Percentiles rank a stretch among this genome's conserved stretches.
phyloP scores from a whole-genome alignment of 805 yeast genomes.

The Isabelozyma rhagii region DNA sequence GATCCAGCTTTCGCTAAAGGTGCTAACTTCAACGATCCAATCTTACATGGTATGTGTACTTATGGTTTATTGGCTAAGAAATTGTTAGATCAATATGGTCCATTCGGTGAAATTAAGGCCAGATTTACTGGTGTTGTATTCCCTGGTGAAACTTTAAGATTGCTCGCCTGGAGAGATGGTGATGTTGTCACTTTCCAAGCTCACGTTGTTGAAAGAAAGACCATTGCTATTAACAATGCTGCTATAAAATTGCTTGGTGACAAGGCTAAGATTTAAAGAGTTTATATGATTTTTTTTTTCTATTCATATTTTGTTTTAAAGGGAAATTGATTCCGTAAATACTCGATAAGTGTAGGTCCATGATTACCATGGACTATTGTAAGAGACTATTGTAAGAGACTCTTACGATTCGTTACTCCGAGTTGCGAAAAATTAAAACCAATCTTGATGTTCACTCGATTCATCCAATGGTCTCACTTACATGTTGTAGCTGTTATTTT shows the following conservation, averaged over 20 bases:
- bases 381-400: no score
- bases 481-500: no score
- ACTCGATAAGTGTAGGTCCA: neutral
- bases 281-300: neutral
- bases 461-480: no score
- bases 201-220: conserved; percentile 71
- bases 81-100: conserved; percentile 76
- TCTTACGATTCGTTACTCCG: no score
- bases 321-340: neutral
- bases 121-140: conserved; percentile 88
- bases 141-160: conserved; percentile 87
- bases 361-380: no score
- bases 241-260: conserved; percentile 60
- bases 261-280: conserved; percentile 35
- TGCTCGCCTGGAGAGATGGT: conserved; percentile 82
- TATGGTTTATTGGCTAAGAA: conserved; percentile 80
- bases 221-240: conserved; percentile 80
- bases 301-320: conserved; percentile 3
- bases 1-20: conserved; percentile 88
- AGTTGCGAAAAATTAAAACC: no score
- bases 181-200: conserved; percentile 75
- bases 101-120: conserved; percentile 78
- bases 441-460: no score
- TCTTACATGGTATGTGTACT: conserved; percentile 87
- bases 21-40: conserved; percentile 82